Conservation (phyloP, 805 yeast genomes). For the Saturnispora sanitii region DNA sequence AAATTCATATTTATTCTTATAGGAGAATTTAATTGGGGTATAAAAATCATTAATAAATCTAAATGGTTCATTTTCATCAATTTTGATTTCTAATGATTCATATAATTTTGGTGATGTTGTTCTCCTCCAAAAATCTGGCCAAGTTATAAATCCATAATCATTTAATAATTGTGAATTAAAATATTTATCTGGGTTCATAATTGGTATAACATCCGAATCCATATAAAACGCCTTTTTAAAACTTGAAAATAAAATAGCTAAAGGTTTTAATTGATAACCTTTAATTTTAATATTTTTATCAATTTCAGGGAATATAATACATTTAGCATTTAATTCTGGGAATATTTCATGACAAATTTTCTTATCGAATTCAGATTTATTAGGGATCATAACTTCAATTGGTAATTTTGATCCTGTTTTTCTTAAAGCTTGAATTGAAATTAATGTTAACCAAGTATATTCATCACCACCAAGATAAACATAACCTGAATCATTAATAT, state of each 20-base stretch:
- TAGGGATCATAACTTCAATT: slow-evolving; percentile 16
- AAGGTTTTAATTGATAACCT: slow-evolving; percentile 32
- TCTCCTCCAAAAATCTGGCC: slow-evolving; percentile 76
- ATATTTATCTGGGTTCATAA: slow-evolving; percentile 31
- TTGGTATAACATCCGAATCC: slow-evolving; percentile 40
- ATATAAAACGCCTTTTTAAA: slow-evolving; percentile 36
- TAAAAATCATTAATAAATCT: slow-evolving; percentile 21
- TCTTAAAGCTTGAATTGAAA: slow-evolving; percentile 33
- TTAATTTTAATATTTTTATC: slow-evolving; percentile 19
- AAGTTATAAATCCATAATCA: slow-evolving; percentile 44
- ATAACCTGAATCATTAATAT: slow-evolving; percentile 22
- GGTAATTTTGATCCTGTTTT: slow-evolving; percentile 35
- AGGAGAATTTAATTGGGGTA: slow-evolving; percentile 18
- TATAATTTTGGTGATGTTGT: slow-evolving; percentile 55
- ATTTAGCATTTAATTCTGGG: slow-evolving; percentile 33
- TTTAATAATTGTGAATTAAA: slow-evolving; percentile 34
- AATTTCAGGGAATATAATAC: slow-evolving; percentile 31
- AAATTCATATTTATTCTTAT: slow-evolving; percentile 19
- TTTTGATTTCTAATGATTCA: slow-evolving; percentile 22
- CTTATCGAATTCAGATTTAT: slow-evolving; percentile 11
- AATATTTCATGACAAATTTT: slow-evolving; percentile 28
- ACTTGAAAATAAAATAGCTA: slow-evolving; percentile 36
- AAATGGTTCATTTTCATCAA: slow-evolving; percentile 25
- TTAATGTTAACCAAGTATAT: slow-evolving; percentile 32
- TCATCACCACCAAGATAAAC: slow-evolving; percentile 37